Conservation (phyloP, 371 early-diverging fungal species). For the Saksenaea oblongispora region DNA sequence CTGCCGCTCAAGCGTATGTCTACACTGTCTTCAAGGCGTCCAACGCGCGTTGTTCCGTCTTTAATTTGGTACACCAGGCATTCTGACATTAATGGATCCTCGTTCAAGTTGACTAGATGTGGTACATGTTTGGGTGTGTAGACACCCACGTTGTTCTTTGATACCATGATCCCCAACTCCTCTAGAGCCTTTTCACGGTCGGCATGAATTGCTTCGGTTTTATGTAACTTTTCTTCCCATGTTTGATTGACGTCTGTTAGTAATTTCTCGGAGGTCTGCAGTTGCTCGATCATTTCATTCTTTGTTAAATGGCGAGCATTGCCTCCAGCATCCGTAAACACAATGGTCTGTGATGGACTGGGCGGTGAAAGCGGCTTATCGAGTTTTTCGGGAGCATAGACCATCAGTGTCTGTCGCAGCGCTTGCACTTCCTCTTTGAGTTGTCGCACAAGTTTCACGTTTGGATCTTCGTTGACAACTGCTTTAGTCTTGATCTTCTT, state of each 20-base stretch:
- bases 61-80: constrained; percentile 88
- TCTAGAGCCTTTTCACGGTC: constrained; percentile 78
- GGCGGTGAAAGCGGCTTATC: constrained; percentile 36
- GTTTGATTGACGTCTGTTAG: constrained; percentile 80
- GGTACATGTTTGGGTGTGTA: constrained; percentile 84
- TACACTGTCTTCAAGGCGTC: constrained; percentile 55
- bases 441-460: constrained; percentile 83
- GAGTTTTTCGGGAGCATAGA: constrained; percentile 62
- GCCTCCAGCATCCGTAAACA: constrained; percentile 52
- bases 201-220: constrained; percentile 74
- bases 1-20: constrained; percentile 78
- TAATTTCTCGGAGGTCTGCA: constrained; percentile 86
- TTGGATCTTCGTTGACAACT: constrained; percentile 90
- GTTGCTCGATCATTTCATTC: constrained; percentile 75
- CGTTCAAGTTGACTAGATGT: constrained; percentile 88
- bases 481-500: constrained; percentile 92
- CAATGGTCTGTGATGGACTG: constrained; percentile 15
- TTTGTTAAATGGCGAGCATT: constrained; percentile 54
- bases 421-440: constrained; percentile 82
- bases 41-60: constrained; percentile 76
- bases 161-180: constrained; percentile 80
- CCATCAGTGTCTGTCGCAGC: constrained; percentile 64
- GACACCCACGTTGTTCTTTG: constrained; percentile 77
- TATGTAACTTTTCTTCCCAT: constrained; percentile 84
- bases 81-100: constrained; percentile 90